These are phyloP conservation scores for Yueomyces sp. DNA, from an alignment of 1,139 yeast species.

Conservation along the genomic window DNA sequence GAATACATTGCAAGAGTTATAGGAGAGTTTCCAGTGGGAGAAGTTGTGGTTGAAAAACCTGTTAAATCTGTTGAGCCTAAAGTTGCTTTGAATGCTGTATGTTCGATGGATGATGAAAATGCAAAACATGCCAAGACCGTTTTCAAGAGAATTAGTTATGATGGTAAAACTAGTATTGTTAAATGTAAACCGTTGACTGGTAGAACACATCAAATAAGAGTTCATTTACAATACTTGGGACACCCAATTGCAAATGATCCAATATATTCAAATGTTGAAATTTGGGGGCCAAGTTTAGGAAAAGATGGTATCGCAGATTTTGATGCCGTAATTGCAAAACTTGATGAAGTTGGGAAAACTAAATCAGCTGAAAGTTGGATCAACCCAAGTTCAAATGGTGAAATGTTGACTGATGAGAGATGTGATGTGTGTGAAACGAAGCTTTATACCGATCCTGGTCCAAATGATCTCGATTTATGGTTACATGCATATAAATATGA, in stretches of 20 bases:
- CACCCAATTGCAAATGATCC: slow-evolving; percentile 94
- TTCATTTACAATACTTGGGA: slow-evolving; percentile 78
- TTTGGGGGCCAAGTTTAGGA: slow-evolving; percentile 73
- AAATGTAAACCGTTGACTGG: slow-evolving; percentile 77
- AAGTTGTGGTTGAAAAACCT: slow-evolving; percentile 52
- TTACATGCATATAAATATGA: slow-evolving; percentile 76
- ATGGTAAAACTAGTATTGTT: slow-evolving; percentile 54
- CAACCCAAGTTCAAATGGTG: slow-evolving; percentile 43
- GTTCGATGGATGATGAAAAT: slow-evolving; percentile 30
- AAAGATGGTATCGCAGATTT: slow-evolving; percentile 31
- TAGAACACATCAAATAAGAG: slow-evolving; percentile 79
- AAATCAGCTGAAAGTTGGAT: slow-evolving; percentile 59
- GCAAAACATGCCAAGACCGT: slow-evolving; percentile 54
- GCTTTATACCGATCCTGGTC: slow-evolving; percentile 77
- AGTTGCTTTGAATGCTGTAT: slow-evolving; percentile 60
- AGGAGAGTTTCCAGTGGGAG: slow-evolving; percentile 63
- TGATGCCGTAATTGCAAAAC: slow-evolving; percentile 31
- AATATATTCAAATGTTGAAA: slow-evolving; percentile 55
- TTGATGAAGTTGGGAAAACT: slow-evolving; percentile 60
- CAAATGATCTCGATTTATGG: slow-evolving; percentile 77
- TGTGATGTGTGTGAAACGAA: slow-evolving; percentile 66
- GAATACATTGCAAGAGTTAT: slow-evolving; percentile 79
- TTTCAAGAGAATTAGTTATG: slow-evolving; percentile 29
- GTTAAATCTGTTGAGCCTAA: slow-evolving; percentile 65
- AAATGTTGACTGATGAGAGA: slow-evolving; percentile 39